phyloP scores from a whole-genome alignment of 768 basidiomycete species.

The Gyrodon lividus region DNA sequence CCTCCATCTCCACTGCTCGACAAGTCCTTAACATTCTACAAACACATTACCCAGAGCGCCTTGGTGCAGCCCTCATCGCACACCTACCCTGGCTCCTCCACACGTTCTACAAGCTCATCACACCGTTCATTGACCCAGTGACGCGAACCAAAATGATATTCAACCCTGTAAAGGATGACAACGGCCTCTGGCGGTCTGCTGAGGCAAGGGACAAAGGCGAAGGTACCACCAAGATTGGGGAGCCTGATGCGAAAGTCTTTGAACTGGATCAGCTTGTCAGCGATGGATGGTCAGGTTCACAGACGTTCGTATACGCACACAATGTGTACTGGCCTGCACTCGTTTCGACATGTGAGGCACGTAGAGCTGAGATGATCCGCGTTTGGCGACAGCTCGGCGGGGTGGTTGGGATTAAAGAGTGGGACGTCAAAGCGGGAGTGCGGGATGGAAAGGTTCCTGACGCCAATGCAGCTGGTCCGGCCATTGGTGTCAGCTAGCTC shows the following conservation, averaged over 20 bases:
- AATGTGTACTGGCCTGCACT: conserved; percentile 73
- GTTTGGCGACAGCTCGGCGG: conserved; percentile 72
- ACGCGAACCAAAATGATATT: conserved; percentile 75
- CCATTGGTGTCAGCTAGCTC: conserved; percentile 1
- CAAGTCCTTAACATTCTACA: conserved; percentile 64
- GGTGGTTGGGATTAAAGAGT: conserved; percentile 71
- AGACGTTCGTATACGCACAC: conserved; percentile 72
- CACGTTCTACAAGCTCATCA: conserved; percentile 75
- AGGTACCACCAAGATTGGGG: conserved; percentile 37
- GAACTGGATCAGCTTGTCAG: conserved; percentile 66
- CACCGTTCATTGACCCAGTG: conserved; percentile 80
- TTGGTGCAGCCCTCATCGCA: conserved; percentile 70
- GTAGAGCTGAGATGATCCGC: conserved; percentile 47
- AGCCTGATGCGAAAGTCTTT: conserved; percentile 49
- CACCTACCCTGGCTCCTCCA: conserved; percentile 81
- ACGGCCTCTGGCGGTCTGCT: conserved; percentile 27
- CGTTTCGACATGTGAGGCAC: conserved; percentile 50
- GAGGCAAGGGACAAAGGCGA: conserved; percentile 20
- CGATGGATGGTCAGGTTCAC: conserved; percentile 67
- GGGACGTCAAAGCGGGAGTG: conserved; percentile 60
- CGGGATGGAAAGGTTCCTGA: conserved; percentile 12
- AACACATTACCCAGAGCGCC: conserved; percentile 83
- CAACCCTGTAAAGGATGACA: conserved; percentile 47
- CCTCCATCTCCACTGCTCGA: conserved; percentile 39
- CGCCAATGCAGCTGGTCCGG: conserved; percentile 5